A percentile compares a stretch with the other conserved stretches of the same genome.
Conservation (phyloP, 2,329 filamentous ascomycete species). For the Blumeriella jaapii region DNA sequence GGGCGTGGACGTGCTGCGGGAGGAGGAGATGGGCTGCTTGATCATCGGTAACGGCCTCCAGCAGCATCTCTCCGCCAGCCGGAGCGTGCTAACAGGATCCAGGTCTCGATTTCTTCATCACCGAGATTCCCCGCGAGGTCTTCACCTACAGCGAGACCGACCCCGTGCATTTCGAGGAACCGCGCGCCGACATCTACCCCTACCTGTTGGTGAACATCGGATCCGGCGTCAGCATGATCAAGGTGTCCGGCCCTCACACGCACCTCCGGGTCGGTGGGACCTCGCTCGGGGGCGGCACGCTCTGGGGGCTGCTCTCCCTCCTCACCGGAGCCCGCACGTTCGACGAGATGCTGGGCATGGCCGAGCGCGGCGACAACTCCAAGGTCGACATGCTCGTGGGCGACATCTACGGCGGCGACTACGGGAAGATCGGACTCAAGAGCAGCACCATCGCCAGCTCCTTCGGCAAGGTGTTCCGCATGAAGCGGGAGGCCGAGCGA, state of each 20-base stretch:
- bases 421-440: constrained; percentile 92
- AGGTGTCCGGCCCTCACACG: constrained; percentile 78
- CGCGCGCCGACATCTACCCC: constrained; percentile 76
- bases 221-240: constrained; percentile 93
- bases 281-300: constrained; percentile 88
- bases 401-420: constrained; percentile 94
- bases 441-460: constrained; percentile 91
- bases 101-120: constrained; percentile 98
- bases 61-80: neutral
- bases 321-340: constrained; percentile 92
- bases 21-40: constrained; percentile 98
- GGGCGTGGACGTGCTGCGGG: constrained; percentile 76
- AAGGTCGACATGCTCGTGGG: constrained; percentile 94
- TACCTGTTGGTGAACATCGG: constrained; percentile 98
- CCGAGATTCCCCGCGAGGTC: constrained; percentile 90
- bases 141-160: constrained; percentile 90
- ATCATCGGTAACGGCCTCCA: constrained; percentile 58
- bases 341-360: constrained; percentile 91
- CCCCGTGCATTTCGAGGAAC: constrained; percentile 78
- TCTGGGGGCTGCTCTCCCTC: constrained; percentile 88
- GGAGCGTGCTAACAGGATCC: constrained; percentile 7
- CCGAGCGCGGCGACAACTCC: constrained; percentile 81
- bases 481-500: constrained; percentile 74
- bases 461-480: constrained; percentile 92
- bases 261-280: constrained; percentile 91